Evolutionary conservation across 768 basidiomycete species (phyloP).

Genomic region (Aureoboletus auriporus): DNA sequence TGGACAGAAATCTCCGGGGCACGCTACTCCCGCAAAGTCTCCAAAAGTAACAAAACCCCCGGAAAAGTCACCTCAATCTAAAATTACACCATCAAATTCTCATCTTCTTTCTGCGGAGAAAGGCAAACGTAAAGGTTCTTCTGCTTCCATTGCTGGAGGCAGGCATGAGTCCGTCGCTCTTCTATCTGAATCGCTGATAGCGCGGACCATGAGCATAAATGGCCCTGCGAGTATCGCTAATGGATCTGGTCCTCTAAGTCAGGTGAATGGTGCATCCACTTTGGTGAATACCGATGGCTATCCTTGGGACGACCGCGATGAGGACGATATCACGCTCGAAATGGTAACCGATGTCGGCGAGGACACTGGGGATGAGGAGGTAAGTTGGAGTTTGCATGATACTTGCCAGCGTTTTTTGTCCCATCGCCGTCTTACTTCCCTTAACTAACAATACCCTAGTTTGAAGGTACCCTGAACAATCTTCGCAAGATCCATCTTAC

Average conservation of each 20-base stretch:
- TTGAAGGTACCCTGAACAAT: slow-evolving; percentile 40
- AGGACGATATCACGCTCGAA: slow-evolving; percentile 64
- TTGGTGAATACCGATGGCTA: slow-evolving; percentile 18
- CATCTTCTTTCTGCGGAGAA: slow-evolving; percentile 15
- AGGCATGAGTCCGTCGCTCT: slow-evolving; percentile 13
- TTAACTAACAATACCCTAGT: slow-evolving; percentile 28
- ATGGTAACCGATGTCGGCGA: slow-evolving; percentile 60
- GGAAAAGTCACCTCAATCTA: slow-evolving; percentile 16
- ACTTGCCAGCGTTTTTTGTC: background rate
- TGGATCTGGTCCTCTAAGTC: slow-evolving; percentile 18
- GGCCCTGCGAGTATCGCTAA: slow-evolving; percentile 17
- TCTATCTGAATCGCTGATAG: slow-evolving; percentile 16
- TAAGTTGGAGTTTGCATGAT: slow-evolving; percentile 20
- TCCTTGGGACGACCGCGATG: slow-evolving; percentile 37
- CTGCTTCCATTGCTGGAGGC: slow-evolving; percentile 13
- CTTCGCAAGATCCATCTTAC: slow-evolving; percentile 40
- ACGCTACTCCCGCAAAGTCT: slow-evolving; percentile 22
- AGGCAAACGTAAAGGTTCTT: slow-evolving; percentile 17
- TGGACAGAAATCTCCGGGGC: slow-evolving; percentile 20
- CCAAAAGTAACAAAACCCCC: slow-evolving; percentile 19
- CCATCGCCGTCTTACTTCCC: background rate
- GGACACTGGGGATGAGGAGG: slow-evolving; percentile 71
- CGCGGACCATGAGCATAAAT: slow-evolving; percentile 9
- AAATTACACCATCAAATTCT: slow-evolving; percentile 18
- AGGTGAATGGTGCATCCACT: slow-evolving; percentile 20